Base-by-base conservation (phyloP, 2,329 filamentous ascomycete species). In the Nemania diffusa region DNA sequence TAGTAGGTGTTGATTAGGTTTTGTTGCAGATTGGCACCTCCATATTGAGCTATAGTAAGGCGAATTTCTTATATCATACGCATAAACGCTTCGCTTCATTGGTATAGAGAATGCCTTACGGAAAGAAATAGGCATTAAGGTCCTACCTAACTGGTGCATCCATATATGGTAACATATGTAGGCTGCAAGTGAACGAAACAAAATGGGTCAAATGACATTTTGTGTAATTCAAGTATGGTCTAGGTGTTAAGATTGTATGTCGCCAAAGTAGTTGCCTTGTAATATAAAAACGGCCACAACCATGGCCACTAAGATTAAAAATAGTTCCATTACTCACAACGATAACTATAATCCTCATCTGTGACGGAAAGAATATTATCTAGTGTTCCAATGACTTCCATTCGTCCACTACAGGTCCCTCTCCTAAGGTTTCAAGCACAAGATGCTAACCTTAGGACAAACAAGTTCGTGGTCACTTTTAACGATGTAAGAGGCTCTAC, bases 401-500 rank as follows among this genome's bases (percentile, higher is more conserved):
- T 13, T 3, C 9, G 6, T 8, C 3, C 11, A 40, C 11, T 13
- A 13, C 34, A 46, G 20, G 42, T 24, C 6, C 22, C 6, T 22
- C 22, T 65, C 20, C 50, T 42, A 34, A 9, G 11, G 15, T 65
- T 65, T 26, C 57, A 57, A 11, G 34, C 9, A n/a, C n/a, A 15
- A 22, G 5, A 13, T 46, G n/a, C 1, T 20, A 1, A 2, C 5
- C n/a, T 44, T 7, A 32, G 32, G 2, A 62, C 57, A 42, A 65
- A 65, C n/a, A 48, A 51, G n/a, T 62, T 65, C 22, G 51, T 20
- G 8, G 42, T 65, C 15, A 42, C 53, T n/a, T 65, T 65, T 27
- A 22, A 52, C 4, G 48, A 65, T 53, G 57, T 65, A 60, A 29
- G 63, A 27, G 26, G 15, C 13, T n/a, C 4, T 24, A 20, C 1